These are phyloP conservation scores for Turritis glabra DNA, from an alignment of 345 rosid genomes.

Conservation along the genomic window DNA sequence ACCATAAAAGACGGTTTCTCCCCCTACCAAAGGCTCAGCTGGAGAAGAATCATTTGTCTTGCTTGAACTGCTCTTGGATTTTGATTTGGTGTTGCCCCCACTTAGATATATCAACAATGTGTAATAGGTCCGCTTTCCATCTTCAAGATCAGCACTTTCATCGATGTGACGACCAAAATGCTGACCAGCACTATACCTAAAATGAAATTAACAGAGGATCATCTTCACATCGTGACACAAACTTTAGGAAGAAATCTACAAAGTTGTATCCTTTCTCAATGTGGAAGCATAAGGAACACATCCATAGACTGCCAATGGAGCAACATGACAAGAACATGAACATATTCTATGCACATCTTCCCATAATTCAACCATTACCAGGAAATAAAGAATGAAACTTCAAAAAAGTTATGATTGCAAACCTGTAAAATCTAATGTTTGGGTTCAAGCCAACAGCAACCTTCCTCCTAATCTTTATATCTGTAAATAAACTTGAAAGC, in stretches of 20 bases:
- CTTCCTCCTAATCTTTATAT: constrained; percentile 72
- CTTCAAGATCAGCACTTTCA: constrained; percentile 73
- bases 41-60: constrained; percentile 48
- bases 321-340: background rate
- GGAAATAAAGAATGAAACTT: background rate
- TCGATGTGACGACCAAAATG: constrained; percentile 87
- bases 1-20: constrained; percentile 92
- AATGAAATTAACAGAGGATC: constrained; percentile 2
- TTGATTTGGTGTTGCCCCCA: constrained; percentile 50
- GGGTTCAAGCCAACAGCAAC: constrained; percentile 90
- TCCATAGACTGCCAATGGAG: background rate
- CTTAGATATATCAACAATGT: constrained; percentile 86
- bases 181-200: constrained; percentile 87
- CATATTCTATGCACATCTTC: background rate
- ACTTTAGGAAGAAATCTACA: background rate
- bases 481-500: constrained; percentile 57
- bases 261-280: too few relatives aligned
- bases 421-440: constrained; percentile 87
- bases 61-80: constrained; percentile 45
- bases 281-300: background rate
- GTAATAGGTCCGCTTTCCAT: constrained; percentile 72
- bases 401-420: background rate
- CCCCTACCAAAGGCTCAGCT: constrained; percentile 66
- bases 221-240: background rate
- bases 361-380: background rate